Base-by-base conservation (phyloP, 2,329 filamentous ascomycete genomes). In the Magnaporthiopsis incrustans region DNA sequence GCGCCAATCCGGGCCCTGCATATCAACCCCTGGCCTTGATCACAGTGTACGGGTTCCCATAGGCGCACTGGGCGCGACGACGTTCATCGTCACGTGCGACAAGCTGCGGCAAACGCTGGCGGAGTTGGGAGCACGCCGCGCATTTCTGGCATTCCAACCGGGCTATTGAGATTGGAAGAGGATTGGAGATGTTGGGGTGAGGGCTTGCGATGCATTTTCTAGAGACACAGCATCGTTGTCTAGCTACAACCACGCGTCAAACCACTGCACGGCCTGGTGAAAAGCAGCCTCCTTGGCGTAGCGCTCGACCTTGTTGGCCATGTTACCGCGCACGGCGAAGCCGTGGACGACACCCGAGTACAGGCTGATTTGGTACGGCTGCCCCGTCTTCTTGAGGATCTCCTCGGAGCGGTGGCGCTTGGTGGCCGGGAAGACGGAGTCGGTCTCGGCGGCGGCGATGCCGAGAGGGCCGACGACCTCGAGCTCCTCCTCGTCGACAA, bases 251-350 rank as follows among this genome's bases (percentile, higher is more conserved):
- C 83, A 80, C 74, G 86, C 79, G 68, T 90, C 82, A 69, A 96
- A 92, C 91, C 91, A 96, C 63, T 79, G 74, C 62, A 92, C 80
- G 50, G 90, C 90, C 80, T 95, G 91, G 67, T 81, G 71, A 73
- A 95, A 95, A 6, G 91, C 91, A 76, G 89, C 85, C 77, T 96
- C 90, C 82, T 91, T 93, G 53, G 89, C 88, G 70, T 83, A 94
- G 73, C 83, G 86, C 71, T 84, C 74, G 59, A 78, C 67, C 73
- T 81, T 82, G 67, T 86, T 81, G 66, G 71, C 81, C 38, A 82
- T 65, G 72, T 95, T 89, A 33, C 80, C 81, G 64, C 90, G 84
- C 2, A 92, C 87, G 11, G 87, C 81, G 70, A 95, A 96, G 0
- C 91, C 91, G 74, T 96, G 91, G 64, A 77, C 75, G 35, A 91